Conservation (phyloP, 2,329 filamentous ascomycete genomes). For the Beauveria varroae region DNA sequence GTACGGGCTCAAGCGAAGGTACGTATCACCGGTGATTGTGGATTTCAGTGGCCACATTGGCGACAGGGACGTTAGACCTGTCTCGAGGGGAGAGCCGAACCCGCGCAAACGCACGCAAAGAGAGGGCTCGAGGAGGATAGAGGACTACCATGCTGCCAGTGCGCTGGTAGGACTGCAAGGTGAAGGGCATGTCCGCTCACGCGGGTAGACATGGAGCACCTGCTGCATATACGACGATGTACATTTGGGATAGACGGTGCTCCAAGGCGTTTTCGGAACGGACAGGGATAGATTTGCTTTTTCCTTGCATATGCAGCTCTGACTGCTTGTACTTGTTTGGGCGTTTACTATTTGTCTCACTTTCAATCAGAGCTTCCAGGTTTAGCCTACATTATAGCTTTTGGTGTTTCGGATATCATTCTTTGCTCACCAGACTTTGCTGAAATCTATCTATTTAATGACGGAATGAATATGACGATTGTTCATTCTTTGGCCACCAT, state of each 20-base stretch:
- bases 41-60: not conserved
- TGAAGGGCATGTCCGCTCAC: constrained; percentile 4
- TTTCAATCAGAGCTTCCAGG: not conserved
- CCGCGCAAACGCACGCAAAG: not conserved
- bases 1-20: constrained; percentile 5
- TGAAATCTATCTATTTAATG: not conserved
- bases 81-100: not conserved
- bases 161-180: constrained; percentile 13
- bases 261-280: not conserved
- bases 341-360: not conserved
- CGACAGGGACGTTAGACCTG: not conserved
- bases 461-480: not conserved
- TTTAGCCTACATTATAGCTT: not conserved
- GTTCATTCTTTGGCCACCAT: too few relatives aligned
- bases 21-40: not conserved
- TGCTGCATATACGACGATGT: not conserved
- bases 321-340: constrained; percentile 4
- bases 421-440: not conserved
- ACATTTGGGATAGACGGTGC: not conserved
- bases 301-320: not conserved
- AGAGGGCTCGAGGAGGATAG: not conserved
- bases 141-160: constrained; percentile 12
- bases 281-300: not conserved
- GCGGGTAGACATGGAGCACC: not conserved
- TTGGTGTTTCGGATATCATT: not conserved